These are phyloP conservation scores for bread wheat (Triticum aestivum) DNA, from an alignment of 176 grass and related monocot species.

Conservation along the genomic window DNA sequence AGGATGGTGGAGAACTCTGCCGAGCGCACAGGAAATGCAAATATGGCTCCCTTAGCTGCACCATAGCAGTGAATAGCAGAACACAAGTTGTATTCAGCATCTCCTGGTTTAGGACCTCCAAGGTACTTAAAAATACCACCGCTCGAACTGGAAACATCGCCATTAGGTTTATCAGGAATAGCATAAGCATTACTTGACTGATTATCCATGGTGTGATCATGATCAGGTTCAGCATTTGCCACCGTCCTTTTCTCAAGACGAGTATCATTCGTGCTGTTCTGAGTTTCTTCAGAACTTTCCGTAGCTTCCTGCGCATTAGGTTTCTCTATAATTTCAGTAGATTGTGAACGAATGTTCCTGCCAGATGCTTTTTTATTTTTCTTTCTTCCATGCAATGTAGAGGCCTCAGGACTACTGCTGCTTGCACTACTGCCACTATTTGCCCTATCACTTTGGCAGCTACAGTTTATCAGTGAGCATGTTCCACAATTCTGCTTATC, in stretches of 20 bases:
- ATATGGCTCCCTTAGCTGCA: slow-evolving; percentile 51
- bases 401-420: slow-evolving; percentile 65
- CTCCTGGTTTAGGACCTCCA: slow-evolving; percentile 68
- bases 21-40: slow-evolving; percentile 31
- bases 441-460: slow-evolving; percentile 85
- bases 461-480: slow-evolving; percentile 97
- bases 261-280: slow-evolving; percentile 26
- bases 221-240: slow-evolving; percentile 24
- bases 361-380: slow-evolving; percentile 68
- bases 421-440: slow-evolving; percentile 93
- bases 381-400: slow-evolving; percentile 58
- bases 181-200: slow-evolving; percentile 13
- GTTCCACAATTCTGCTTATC: slow-evolving; percentile 73
- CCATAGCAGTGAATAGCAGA: slow-evolving; percentile 73
- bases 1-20: slow-evolving; percentile 53
- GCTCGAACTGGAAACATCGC: slow-evolving; percentile 47
- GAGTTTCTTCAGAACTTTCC: slow-evolving; percentile 36
- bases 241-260: slow-evolving; percentile 23
- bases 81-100: slow-evolving; percentile 80
- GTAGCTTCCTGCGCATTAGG: slow-evolving; percentile 18
- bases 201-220: slow-evolving; percentile 7
- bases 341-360: slow-evolving; percentile 37
- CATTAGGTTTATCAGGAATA: slow-evolving; percentile 36
- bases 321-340: slow-evolving; percentile 33
- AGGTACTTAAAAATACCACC: slow-evolving; percentile 96